A percentile compares a stretch with the other conserved stretches of the same genome.
These are phyloP conservation scores for Sedum album DNA, from an alignment of 164 flowering plant species.

Conservation along the genomic window DNA sequence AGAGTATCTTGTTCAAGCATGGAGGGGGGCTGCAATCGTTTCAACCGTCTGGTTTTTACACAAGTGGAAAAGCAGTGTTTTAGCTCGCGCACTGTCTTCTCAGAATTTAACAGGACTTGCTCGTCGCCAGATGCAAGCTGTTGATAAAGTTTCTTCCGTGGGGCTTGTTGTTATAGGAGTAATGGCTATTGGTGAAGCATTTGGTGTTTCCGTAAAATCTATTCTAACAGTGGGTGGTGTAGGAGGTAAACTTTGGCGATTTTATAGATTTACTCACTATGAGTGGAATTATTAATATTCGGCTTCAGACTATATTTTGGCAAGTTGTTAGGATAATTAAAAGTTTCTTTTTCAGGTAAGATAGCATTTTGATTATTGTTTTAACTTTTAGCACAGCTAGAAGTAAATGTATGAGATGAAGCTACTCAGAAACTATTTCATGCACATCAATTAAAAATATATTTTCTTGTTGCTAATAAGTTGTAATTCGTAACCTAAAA, in stretches of 20 bases:
- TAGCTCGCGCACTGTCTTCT: constrained; percentile 42
- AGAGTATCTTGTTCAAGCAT: constrained; percentile 51
- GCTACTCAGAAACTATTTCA: no score
- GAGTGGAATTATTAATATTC: no score
- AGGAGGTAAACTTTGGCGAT: constrained; percentile 55
- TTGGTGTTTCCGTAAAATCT: constrained; percentile 95
- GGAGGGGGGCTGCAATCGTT: constrained; percentile 75
- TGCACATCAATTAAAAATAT: no score
- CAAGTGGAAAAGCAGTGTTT: constrained; percentile 80
- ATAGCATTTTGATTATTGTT: no score
- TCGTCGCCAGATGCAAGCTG: constrained; percentile 50
- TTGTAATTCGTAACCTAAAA: no score
- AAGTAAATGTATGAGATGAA: no score
- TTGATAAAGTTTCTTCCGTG: constrained; percentile 78
- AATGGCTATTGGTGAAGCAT: constrained; percentile 91
- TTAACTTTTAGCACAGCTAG: no score
- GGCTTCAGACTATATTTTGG: no score
- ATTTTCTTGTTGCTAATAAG: no score
- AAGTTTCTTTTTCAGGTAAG: neutral
- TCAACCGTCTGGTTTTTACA: constrained; percentile 82
- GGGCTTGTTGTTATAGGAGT: constrained; percentile 64
- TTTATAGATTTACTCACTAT: no score
- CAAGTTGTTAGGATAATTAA: neutral
- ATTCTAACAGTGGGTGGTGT: constrained; percentile 87
- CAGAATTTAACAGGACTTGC: constrained; percentile 34